Percentiles rank a stretch among this genome's conserved stretches.
Conservation (phyloP, 164 flowering plant species). For the Saururus chinensis region DNA sequence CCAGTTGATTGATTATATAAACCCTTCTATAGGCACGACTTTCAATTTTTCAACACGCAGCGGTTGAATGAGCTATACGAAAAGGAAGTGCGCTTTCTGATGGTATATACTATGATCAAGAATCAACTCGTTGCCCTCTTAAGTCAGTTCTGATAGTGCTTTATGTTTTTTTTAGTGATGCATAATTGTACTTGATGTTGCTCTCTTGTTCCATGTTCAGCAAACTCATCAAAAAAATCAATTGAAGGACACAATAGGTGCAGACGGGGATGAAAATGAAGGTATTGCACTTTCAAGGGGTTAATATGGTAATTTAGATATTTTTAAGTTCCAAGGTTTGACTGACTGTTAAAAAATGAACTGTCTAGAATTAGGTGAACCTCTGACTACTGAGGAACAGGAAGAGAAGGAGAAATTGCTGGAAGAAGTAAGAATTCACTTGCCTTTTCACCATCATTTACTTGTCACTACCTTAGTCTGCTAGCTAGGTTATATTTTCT, state of each 20-base stretch:
- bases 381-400: conserved; percentile 87
- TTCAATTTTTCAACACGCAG: conserved; percentile 89
- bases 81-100: conserved; percentile 88
- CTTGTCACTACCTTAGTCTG: neutral
- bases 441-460: neutral
- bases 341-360: neutral
- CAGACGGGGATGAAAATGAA: conserved; percentile 88
- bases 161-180: too few relatives aligned
- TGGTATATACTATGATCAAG: conserved; percentile 40
- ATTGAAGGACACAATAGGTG: conserved; percentile 59
- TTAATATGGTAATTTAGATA: neutral
- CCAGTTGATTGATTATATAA: neutral
- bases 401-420: conserved; percentile 85
- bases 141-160: neutral
- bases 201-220: conserved; percentile 18
- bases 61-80: conserved; percentile 86
- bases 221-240: conserved; percentile 84
- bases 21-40: conserved; percentile 65
- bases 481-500: neutral
- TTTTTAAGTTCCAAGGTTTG: neutral
- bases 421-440: conserved; percentile 38
- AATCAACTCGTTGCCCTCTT: neutral
- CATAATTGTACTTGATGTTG: neutral
- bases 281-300: conserved; percentile 28
- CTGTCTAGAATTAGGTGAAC: conserved; percentile 54